These are phyloP conservation scores for Passiflora organensis DNA, from an alignment of 345 rosid genomes.

Conservation along the genomic window DNA sequence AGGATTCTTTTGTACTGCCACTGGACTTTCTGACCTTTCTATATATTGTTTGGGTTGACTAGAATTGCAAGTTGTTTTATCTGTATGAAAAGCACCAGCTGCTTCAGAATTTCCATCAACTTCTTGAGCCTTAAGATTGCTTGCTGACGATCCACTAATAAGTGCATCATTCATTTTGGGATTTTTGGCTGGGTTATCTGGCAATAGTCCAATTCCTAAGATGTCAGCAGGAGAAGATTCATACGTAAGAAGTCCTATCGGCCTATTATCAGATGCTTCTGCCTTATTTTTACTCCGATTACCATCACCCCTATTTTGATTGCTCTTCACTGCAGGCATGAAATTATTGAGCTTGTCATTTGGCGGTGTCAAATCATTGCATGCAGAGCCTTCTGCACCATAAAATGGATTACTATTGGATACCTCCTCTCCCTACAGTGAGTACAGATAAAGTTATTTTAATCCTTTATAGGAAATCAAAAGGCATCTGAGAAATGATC, in stretches of 20 bases:
- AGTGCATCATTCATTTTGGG: conserved; percentile 28
- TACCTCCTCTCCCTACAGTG: conserved; percentile 38
- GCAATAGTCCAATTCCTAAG: conserved; percentile 26
- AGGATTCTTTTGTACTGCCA: conserved; percentile 25
- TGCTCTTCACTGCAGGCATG: conserved; percentile 29
- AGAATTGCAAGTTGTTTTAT: conserved; percentile 23
- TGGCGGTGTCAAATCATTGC: conserved; percentile 33
- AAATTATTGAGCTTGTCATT: conserved; percentile 23
- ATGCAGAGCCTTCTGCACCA: conserved; percentile 27
- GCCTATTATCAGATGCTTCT: conserved; percentile 32
- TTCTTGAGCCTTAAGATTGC: conserved; percentile 34
- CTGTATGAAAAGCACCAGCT: conserved; percentile 28
- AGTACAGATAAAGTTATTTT: conserved; percentile 13
- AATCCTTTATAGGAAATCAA: not conserved
- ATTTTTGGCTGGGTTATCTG: conserved; percentile 28
- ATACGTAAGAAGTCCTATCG: conserved; percentile 19
- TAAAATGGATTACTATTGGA: conserved; percentile 27
- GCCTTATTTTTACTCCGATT: conserved; percentile 15
- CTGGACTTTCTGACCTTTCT: conserved; percentile 30
- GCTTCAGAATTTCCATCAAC: conserved; percentile 39
- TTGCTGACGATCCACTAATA: conserved; percentile 29
- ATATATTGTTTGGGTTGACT: conserved; percentile 31
- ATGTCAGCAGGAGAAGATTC: conserved; percentile 34
- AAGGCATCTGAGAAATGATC: conserved; percentile 1
- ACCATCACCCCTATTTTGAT: conserved; percentile 23